Base-by-base conservation (phyloP, 164 flowering plant species). In the Tetracentron sinense region DNA sequence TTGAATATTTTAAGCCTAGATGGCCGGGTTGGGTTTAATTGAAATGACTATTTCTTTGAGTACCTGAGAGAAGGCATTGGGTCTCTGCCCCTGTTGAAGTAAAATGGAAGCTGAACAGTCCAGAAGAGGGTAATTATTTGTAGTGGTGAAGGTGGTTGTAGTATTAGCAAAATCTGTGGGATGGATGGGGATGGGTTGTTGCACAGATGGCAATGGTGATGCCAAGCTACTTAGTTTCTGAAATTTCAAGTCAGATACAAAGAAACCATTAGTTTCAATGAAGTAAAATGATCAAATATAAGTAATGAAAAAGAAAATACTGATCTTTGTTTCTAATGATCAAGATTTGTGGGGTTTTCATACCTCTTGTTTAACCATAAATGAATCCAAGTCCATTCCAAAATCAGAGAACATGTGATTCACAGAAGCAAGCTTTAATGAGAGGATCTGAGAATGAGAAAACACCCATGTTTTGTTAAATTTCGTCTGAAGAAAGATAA, bases 71-170 rank as follows among this genome's bases (percentile, higher is more conserved):
- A 72, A 55, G 25, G 58, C 42, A 63, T 54, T 69, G 27, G 65
- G 65, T 30, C 71, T 70, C 54, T 77, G 81, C 17, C 64, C 79
- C 20, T 75, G 85, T 53, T 79, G 89, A 46, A 75, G 68, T 47
- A 82, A 46, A 65, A 68, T 26, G 23, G 80, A 61, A 42, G 66
- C 56, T 28, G 80, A 64, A 66, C 19, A 70, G 56, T 79, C 81
- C 60, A 81, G 28, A 55, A 72, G 60, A 46, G 80, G 72, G 60
- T 72, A 69, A 67, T 56, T 67, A 54, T 70, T 74, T 30, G 72
- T 25, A 49, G 77, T 55, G 62, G 65, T 27, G 57, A 56, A 48
- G 47, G 71, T 22, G 27, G 69, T 17, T 51, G 74, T 50, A 58
- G 78, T 57, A 63, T 69, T 75, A 38, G 60, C 67, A 73, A 67